Conservation (phyloP, 75 land plant species). For the Sequoia sempervirens region DNA sequence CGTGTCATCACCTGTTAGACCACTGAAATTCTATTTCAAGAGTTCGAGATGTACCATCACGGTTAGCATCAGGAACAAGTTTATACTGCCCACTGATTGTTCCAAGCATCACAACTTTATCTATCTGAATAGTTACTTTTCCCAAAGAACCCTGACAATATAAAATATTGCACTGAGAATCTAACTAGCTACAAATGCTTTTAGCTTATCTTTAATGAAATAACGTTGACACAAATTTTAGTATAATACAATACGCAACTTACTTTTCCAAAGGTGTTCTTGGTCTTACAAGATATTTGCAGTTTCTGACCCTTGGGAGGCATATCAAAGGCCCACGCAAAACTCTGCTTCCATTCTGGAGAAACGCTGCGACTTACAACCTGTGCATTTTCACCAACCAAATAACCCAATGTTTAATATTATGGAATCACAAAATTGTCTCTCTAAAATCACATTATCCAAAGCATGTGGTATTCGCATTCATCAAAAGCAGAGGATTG, state of each 20-base stretch:
- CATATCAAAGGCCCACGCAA: conserved; percentile 93
- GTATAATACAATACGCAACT: conserved; percentile 1
- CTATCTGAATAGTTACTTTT: conserved; percentile 90
- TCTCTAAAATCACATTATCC: background rate
- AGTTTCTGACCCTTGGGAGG: conserved; percentile 98
- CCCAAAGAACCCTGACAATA: conserved; percentile 77
- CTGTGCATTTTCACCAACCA: conserved; percentile 25
- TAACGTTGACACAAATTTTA: background rate
- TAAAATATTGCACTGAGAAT: background rate
- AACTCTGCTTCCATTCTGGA: conserved; percentile 94
- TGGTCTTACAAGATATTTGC: conserved; percentile 89
- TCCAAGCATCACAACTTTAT: conserved; percentile 85
- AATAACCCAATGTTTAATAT: background rate
- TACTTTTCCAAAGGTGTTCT: conserved; percentile 92
- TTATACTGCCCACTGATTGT: conserved; percentile 76
- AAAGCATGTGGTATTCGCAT: background rate
- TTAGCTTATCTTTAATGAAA: background rate
- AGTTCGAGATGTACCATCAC: conserved; percentile 62
- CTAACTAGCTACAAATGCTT: background rate
- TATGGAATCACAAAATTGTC: background rate
- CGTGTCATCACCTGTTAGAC: conserved; percentile 64
- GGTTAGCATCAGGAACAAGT: conserved; percentile 64
- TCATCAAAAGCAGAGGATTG: background rate
- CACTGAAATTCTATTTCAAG: conserved; percentile 89
- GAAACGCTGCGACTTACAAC: conserved; percentile 58